phyloP scores from a whole-genome alignment of 257 asterid genomes.

The Solanum chilense region DNA sequence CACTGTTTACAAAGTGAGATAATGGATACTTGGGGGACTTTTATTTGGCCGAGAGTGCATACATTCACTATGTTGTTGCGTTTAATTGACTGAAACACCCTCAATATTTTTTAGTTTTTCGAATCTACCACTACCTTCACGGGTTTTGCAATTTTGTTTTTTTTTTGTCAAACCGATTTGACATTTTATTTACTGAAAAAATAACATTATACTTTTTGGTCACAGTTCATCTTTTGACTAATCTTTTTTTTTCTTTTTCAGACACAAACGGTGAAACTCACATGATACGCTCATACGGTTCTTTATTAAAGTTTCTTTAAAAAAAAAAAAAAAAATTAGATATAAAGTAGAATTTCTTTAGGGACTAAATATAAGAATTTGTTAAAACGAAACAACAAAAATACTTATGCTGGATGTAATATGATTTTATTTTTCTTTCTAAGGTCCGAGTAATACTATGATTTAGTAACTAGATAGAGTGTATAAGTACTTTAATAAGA shows the following conservation, averaged over 20 bases:
- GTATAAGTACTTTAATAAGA: too few species aligned
- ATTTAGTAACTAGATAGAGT: neutral
- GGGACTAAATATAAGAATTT: neutral
- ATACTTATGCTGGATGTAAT: neutral
- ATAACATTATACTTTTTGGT: neutral
- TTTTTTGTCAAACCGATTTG: neutral
- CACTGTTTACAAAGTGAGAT: neutral
- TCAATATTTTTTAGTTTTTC: neutral
- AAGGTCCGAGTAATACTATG: too few species aligned
- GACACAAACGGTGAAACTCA: neutral
- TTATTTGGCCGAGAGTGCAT: neutral
- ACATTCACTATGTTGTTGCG: neutral
- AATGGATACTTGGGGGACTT: neutral
- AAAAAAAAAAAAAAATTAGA: neutral
- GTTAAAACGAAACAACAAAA: neutral
- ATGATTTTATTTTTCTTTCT: neutral
- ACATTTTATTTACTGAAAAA: neutral
- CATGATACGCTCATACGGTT: neutral
- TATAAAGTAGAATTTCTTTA: neutral
- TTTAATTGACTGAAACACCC: neutral
- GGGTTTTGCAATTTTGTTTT: neutral
- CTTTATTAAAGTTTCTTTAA: neutral
- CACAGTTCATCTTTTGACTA: neutral
- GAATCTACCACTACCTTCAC: neutral
- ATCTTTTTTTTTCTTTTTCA: neutral